phyloP scores from a whole-genome alignment of 1,139 yeast species.

The Kodamaea alishanica region DNA sequence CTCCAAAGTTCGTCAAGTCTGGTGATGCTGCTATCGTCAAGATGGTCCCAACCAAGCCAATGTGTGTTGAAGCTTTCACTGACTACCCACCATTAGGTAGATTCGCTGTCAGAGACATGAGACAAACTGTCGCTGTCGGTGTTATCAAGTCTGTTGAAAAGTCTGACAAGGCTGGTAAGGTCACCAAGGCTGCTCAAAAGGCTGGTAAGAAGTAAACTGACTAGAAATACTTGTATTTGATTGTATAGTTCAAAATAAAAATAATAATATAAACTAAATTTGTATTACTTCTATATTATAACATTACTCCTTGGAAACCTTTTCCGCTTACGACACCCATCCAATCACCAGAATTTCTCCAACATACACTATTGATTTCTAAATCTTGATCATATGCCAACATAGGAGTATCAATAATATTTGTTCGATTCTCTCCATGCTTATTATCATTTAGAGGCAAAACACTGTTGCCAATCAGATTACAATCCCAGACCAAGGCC shows the following conservation, averaged over 20 bases:
- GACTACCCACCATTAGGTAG: conserved; percentile 99
- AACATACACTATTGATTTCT: conserved; percentile 73
- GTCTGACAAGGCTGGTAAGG: conserved; percentile 95
- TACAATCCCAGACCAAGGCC: conserved; percentile 79
- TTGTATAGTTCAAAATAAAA: not conserved
- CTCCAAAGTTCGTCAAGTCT: conserved; percentile 84
- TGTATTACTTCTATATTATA: conserved; percentile 14
- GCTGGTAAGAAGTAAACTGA: conserved; percentile 89
- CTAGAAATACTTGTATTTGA: conserved; percentile 7
- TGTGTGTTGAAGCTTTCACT: conserved; percentile 96
- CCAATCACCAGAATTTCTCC: conserved; percentile 78
- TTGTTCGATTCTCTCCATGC: conserved; percentile 14
- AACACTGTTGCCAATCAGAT: conserved; percentile 15
- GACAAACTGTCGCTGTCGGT: conserved; percentile 99
- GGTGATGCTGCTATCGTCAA: conserved; percentile 94
- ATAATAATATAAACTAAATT: conserved; percentile 1
- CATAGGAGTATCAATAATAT: conserved; percentile 41
- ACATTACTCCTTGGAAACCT: conserved; percentile 69
- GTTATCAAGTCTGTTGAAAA: conserved; percentile 98
- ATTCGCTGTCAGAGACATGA: conserved; percentile 99
- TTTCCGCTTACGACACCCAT: conserved; percentile 78
- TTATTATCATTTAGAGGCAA: conserved; percentile 1
- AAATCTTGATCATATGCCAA: conserved; percentile 56
- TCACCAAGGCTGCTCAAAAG: conserved; percentile 99
- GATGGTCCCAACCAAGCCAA: conserved; percentile 84